Evolutionary conservation across 805 yeast species (phyloP), one percentile per base, ranked within the genome.

Genomic region (Spathaspora hagerdaliae): DNA sequence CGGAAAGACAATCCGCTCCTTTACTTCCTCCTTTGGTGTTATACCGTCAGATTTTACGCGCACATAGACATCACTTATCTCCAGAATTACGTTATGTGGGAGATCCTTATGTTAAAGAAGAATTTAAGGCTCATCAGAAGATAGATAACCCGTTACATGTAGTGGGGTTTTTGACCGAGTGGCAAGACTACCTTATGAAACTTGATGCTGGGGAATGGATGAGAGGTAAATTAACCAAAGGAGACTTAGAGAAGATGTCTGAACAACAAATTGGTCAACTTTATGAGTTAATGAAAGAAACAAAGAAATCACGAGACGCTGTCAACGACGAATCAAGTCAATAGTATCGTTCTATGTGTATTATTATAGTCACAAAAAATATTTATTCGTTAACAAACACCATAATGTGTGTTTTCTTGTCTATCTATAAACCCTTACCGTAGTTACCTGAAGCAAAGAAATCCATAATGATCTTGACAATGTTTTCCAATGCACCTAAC

Each of bases 101-200:
- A 4, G 97, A 94, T 64, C 75, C 81, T 53, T 94, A 94, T 61
- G 96, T 92, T 42, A 86, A 82, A 60, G 79, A 83, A 32, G 99
- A 94, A 67, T 94, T 94, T 71, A 81, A 82, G 56, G 84, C 91
- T 6, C 99, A 94, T 66, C 78, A 82, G 48, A 65, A 71, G 40
- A 77, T 85, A 6, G 96, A 89, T 52, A 90, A 94, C 62, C 98
- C 99, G 3, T 73, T 89, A 24, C 96, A 92, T 59, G 89, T 94
- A 31, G 90, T 94, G 9, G 99, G 97, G 9, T 94, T 94, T 56
- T 73, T 94, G 50, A 81, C 96, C 1, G 84, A 88, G 49, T 94
- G 99, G 99, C 99, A 94, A 64, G 92, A 85, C 50, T 87, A 87
- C 56, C 71, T 86, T 49, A 68, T 74, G 10, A 67, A 71, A 61